Evolutionary conservation across 805 yeast species (phyloP).

Genomic region (Metschnikowia kofuensis): DNA sequence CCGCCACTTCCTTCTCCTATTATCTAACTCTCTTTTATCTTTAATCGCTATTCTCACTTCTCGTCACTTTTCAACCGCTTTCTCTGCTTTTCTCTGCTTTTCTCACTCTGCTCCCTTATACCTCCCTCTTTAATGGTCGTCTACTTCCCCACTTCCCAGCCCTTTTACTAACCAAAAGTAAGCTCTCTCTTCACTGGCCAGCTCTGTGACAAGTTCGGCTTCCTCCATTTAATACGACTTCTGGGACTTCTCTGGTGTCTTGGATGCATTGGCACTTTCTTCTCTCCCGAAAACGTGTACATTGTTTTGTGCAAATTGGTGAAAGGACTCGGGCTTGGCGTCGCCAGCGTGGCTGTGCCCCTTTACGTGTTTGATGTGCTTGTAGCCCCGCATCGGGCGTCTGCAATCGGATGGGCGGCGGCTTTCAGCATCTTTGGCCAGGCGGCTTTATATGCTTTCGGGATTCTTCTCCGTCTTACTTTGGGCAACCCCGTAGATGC

Average conservation of each 20-base stretch:
- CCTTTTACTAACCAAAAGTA: conserved; percentile 20
- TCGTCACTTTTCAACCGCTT: neutral
- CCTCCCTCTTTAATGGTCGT: neutral
- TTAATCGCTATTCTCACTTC: too few relatives aligned
- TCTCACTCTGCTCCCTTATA: neutral
- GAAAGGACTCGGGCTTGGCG: conserved; percentile 33
- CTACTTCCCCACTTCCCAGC: neutral
- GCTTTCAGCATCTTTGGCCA: conserved; percentile 8
- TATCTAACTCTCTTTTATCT: too few relatives aligned
- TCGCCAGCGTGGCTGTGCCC: conserved; percentile 29
- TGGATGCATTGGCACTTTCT: conserved; percentile 24
- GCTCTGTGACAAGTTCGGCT: conserved; percentile 29
- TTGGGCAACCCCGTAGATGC: neutral
- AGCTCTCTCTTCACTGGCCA: conserved; percentile 32
- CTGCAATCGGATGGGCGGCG: conserved; percentile 13
- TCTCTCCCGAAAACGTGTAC: conserved; percentile 24
- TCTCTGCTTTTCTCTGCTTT: neutral
- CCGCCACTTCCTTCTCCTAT: too few relatives aligned
- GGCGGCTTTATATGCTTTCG: conserved; percentile 4
- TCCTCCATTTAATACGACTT: conserved; percentile 22
- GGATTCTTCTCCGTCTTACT: conserved; percentile 2
- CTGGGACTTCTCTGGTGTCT: conserved; percentile 27
- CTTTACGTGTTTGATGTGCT: conserved; percentile 30
- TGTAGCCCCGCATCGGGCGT: conserved; percentile 22
- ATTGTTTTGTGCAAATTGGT: conserved; percentile 28